These are phyloP conservation scores for Chytridium lagenaria DNA, from an alignment of 371 early-diverging fungal genomes.

Conservation along the genomic window DNA sequence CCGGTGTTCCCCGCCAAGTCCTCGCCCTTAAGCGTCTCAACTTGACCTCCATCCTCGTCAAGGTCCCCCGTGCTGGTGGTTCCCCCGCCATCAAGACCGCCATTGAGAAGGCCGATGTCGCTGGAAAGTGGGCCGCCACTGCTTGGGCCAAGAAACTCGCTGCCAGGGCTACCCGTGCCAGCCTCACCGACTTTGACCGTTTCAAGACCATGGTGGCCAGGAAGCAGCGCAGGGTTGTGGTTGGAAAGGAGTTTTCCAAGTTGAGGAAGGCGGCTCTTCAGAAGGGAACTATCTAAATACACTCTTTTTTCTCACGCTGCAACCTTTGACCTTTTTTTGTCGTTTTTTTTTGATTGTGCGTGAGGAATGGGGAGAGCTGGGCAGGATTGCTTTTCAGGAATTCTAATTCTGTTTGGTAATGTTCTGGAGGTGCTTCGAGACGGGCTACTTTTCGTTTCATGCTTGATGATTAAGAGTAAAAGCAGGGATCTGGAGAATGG, in stretches of 20 bases:
- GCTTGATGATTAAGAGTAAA: no score
- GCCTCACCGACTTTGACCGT: slow-evolving; percentile 93
- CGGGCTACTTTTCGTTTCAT: no score
- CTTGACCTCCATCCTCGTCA: slow-evolving; percentile 86
- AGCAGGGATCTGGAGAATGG: no score
- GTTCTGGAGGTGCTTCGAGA: no score
- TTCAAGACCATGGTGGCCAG: slow-evolving; percentile 82
- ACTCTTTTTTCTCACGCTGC: no score
- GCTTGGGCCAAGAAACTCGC: slow-evolving; percentile 94
- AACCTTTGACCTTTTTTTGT: no score
- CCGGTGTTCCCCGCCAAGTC: slow-evolving; percentile 88
- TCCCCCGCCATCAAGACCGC: slow-evolving; percentile 76
- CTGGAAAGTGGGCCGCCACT: slow-evolving; percentile 82
- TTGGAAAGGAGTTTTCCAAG: slow-evolving; percentile 52
- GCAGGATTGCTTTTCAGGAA: no score
- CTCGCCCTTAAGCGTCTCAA: slow-evolving; percentile 85
- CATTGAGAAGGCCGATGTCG: slow-evolving; percentile 82
- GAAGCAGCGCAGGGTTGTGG: slow-evolving; percentile 45
- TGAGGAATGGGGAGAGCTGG: no score
- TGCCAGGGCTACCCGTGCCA: slow-evolving; percentile 75
- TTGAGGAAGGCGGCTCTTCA: slow-evolving; percentile 43
- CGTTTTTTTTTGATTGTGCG: no score
- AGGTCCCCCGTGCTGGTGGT: slow-evolving; percentile 87
- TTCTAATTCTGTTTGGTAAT: no score
- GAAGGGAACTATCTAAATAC: slow-evolving; percentile 18